Evolutionary conservation across 371 early-diverging fungal genomes (phyloP), one percentile per base, ranked within the genome.

Genomic region (Apophysomyces elegans): DNA sequence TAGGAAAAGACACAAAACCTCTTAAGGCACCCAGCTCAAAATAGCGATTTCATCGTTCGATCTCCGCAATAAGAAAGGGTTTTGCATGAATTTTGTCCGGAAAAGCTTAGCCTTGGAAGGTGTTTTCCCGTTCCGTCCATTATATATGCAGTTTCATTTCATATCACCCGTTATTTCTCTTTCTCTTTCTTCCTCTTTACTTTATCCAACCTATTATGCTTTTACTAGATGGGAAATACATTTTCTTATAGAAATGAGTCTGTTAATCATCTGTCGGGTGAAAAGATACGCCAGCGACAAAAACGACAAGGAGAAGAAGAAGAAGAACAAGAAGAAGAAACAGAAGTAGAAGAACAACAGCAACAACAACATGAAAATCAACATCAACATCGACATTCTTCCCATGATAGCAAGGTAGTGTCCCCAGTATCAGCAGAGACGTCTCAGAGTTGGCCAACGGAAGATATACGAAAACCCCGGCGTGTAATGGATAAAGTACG

Each of bases 141-240:
- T 62, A 35, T 37, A 32, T 21, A 37, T 47, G 45, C 21, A 7
- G 47, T 38, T 37, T 16, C 21, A 2, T 4, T 46, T 9, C 13
- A 46, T 62, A 37, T 14, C 12, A 32, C n/a, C 37, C 6, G 8
- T 50, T 18, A 37, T 7, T 46, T 26, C 36, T 62, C 44, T 56
- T 41, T 58, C 59, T 59, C 38, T 41, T 63, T 37, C 43, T 58
- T 59, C 41, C n/a, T 26, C 46, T 45, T 62, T 44, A 58, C 58
- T 62, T 59, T 46, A 58, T 16, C 37, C 41, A 58, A 26, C 36
- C 14, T 32, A 45, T 58, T 38, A 56, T 63, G 43, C 63, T 36
- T 37, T 37, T 41, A 18, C 35, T 66, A 58, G 35, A 70, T 70
- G 70, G 65, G 69, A 56, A 68, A 68, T 39, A 32, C 39, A 39